Evolutionary conservation across 805 yeast species (phyloP).

Genomic region (Teunomyces pallodes): DNA sequence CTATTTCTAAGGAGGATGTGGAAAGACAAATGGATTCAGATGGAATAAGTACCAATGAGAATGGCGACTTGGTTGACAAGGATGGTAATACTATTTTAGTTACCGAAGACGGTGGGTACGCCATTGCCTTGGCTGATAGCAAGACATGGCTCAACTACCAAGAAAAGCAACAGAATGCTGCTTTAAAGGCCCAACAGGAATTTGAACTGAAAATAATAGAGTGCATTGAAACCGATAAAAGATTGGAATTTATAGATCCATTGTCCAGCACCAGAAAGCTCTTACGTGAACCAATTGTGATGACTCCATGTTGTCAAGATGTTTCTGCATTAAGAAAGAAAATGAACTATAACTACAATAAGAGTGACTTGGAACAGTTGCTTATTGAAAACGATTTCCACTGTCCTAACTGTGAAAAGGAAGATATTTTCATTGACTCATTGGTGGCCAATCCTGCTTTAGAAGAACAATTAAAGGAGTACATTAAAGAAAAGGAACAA

Average conservation of each 20-base stretch:
- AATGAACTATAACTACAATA: constrained; percentile 38
- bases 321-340: constrained; percentile 56
- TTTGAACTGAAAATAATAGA: constrained; percentile 44
- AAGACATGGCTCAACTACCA: constrained; percentile 88
- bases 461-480: constrained; percentile 52
- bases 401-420: constrained; percentile 82
- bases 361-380: constrained; percentile 37
- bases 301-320: constrained; percentile 75
- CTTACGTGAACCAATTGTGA: constrained; percentile 64
- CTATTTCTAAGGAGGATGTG: constrained; percentile 77
- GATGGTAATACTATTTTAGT: constrained; percentile 67
- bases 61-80: constrained; percentile 44
- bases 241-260: constrained; percentile 62
- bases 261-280: constrained; percentile 47
- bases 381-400: constrained; percentile 81
- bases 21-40: constrained; percentile 42
- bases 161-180: constrained; percentile 56
- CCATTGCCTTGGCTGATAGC: constrained; percentile 91
- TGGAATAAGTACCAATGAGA: constrained; percentile 36
- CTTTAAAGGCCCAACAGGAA: constrained; percentile 46
- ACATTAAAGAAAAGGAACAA: constrained; percentile 34
- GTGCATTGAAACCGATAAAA: constrained; percentile 28
- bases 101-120: constrained; percentile 93
- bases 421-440: constrained; percentile 74
- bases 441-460: constrained; percentile 61